phyloP scores from a whole-genome alignment of 1,284 basidiomycete species.

The Chalciporus sp. region DNA sequence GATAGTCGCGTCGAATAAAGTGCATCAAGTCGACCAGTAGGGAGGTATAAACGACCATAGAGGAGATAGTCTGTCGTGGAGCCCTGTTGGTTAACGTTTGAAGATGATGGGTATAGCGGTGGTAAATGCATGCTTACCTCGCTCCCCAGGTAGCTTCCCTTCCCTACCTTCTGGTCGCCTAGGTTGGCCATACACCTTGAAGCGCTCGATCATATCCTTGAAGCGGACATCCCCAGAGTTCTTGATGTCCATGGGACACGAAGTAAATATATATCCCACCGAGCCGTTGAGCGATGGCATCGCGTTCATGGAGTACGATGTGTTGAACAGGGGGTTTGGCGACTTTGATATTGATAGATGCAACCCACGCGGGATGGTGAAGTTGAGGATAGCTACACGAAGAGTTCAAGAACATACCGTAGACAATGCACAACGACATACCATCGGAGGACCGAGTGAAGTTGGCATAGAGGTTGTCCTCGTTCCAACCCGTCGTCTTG shows the following conservation, averaged over 20 bases:
- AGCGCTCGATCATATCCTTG: constrained; percentile 86
- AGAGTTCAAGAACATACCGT: constrained; percentile 5
- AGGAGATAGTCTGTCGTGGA: constrained; percentile 75
- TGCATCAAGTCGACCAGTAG: constrained; percentile 86
- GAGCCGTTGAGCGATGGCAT: constrained; percentile 92
- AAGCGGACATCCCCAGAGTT: constrained; percentile 77
- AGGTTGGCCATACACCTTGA: constrained; percentile 81
- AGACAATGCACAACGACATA: constrained; percentile 39
- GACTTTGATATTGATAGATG: constrained; percentile 86
- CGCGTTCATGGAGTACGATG: constrained; percentile 89
- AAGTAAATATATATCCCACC: constrained; percentile 91
- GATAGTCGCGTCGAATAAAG: constrained; percentile 83
- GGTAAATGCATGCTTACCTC: constrained; percentile 56
- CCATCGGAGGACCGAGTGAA: constrained; percentile 88
- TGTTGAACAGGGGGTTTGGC: constrained; percentile 88
- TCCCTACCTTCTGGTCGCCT: constrained; percentile 73
- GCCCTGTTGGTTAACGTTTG: constrained; percentile 22
- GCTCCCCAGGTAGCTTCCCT: constrained; percentile 77
- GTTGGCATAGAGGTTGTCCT: constrained; percentile 92
- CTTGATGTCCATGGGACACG: constrained; percentile 75
- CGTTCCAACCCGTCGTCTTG: constrained; percentile 91
- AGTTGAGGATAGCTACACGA: constrained; percentile 78
- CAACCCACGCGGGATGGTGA: constrained; percentile 77
- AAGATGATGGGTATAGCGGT: constrained; percentile 10
- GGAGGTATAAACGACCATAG: constrained; percentile 91